Base-by-base conservation (phyloP, 2,329 filamentous ascomycete genomes). In the Stagonosporopsis chrysanthemi region DNA sequence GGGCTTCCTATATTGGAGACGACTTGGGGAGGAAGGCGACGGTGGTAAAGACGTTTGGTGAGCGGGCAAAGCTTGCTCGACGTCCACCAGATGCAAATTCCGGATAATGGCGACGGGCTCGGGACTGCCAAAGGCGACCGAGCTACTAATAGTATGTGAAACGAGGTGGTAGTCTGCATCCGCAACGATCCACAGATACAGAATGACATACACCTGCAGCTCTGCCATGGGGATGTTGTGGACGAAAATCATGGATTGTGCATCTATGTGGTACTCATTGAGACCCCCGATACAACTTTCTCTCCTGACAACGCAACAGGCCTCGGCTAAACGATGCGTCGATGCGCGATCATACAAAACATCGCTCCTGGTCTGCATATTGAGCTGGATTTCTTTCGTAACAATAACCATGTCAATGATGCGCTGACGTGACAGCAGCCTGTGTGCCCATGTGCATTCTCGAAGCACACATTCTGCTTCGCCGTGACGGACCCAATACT, bases 81-180 rank as follows among this genome's bases (percentile, higher is more conserved):
- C 40, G 66, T 64, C 62, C 65, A 48, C 46, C 60, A 49, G 46
- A 61, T 31, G 39, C 31, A 31, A 7, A 4, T 51, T 57, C 14
- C 63, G 63, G 61, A 57, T 52, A 40, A 48, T 19, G 41, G 56
- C 56, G 35, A 15, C 47, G 40, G 15, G 55, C 44, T 33, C 31
- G 31, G 14, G 31, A 42, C 35, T 33, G 51, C 33, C 50, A 38
- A 46, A 33, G 56, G 63, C 62, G 42, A 52, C 29, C 45, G 42
- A 60, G 58, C 60, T 64, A 62, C 64, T 68, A 67, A 68, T 68
- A 58, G 58, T 63, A 59, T 31, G 62, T 68, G 65, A 62, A 61
- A 58, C 51, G 56, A 64, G 64, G 58, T 61, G 50, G 43, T 64
- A 52, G 17, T 28, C 45, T 45, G 26, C 46, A 36, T 36, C 40